Evolutionary conservation across 73 alveolate genomes (phyloP), one percentile per base, ranked within the genome.

Genomic region (Effrenium voratum): DNA sequence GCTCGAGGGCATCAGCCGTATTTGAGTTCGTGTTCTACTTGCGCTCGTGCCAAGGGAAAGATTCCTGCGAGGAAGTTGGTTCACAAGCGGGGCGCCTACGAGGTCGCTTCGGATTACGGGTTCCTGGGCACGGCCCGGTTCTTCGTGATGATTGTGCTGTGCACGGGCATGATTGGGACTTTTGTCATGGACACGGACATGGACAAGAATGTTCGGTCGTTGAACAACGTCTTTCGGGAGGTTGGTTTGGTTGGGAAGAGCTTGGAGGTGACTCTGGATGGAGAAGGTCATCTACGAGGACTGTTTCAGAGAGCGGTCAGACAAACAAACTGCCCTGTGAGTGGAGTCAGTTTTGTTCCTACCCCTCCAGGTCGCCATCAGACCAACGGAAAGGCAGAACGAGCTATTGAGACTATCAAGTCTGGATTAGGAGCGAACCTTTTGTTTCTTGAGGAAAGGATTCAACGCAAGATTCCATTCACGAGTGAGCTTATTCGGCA

Each of bases 21-120:
- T 36, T 19, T 47, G 28, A 16, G 36, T 6, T 4, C 47, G 0
- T 82, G 93, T 36, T 36, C 32, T 1, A 36, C 76, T 2, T 82
- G 93, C n/a, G 50, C 50, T 2, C 28, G 93, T 36, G 38, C 66
- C 19, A 0, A 45, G 34, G 88, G 88, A 5, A n/a, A 40, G 40
- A 77, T 77, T 10, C 88, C 88, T 0, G 88, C 88, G 10, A 41
- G 88, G 43, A 45, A 72, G 8, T 41, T 80, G 70, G n/a, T 28
- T 41, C 91, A 80, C 34, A 55, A 22, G 30, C 34, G 34, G n/a
- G 91, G 91, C 34, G 44, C 68, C n/a, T 47, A 24, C n/a, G 91
- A 80, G 70, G 50, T 80, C 28, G 91, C 73, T 2, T 32, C n/a
- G n/a, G 91, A 82, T 82, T 19, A 32, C 50, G 50, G 66, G n/a